phyloP scores from a whole-genome alignment of 331 rosid genomes.

The Quercus lobata region DNA sequence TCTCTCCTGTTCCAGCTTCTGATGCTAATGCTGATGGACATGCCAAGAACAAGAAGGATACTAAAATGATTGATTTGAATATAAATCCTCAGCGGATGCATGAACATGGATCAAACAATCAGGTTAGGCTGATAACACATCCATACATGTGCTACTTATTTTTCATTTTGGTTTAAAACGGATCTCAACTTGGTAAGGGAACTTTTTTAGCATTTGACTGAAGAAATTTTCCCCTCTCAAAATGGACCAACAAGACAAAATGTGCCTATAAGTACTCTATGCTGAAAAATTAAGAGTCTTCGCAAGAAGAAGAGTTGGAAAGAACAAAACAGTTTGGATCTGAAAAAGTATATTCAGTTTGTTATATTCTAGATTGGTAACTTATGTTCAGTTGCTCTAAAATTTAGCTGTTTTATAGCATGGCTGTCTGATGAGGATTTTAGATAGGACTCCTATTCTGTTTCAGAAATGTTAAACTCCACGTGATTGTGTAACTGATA shows the following conservation, averaged over 20 bases:
- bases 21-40: slow-evolving; percentile 61
- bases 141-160: background rate
- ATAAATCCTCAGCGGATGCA: slow-evolving; percentile 74
- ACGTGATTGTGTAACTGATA: background rate
- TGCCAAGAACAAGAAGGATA: slow-evolving; percentile 55
- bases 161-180: slow-evolving; percentile 1
- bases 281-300: background rate
- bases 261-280: background rate
- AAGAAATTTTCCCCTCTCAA: background rate
- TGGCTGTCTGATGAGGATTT: background rate
- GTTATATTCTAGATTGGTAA: background rate
- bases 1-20: slow-evolving; percentile 29
- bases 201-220: background rate
- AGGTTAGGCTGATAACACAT: slow-evolving; percentile 39
- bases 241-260: background rate
- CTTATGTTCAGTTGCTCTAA: background rate
- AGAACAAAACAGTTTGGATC: too few relatives aligned
- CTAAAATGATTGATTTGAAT: slow-evolving; percentile 82
- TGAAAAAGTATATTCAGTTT: background rate
- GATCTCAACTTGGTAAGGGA: background rate
- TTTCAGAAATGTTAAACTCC: background rate
- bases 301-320: too few relatives aligned
- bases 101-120: slow-evolving; percentile 70
- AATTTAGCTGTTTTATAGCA: background rate
- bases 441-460: background rate